Evolutionary conservation across 2,329 filamentous ascomycete species (phyloP), one percentile per base, ranked within the genome.

Genomic region (Leptosphaerulina australis): DNA sequence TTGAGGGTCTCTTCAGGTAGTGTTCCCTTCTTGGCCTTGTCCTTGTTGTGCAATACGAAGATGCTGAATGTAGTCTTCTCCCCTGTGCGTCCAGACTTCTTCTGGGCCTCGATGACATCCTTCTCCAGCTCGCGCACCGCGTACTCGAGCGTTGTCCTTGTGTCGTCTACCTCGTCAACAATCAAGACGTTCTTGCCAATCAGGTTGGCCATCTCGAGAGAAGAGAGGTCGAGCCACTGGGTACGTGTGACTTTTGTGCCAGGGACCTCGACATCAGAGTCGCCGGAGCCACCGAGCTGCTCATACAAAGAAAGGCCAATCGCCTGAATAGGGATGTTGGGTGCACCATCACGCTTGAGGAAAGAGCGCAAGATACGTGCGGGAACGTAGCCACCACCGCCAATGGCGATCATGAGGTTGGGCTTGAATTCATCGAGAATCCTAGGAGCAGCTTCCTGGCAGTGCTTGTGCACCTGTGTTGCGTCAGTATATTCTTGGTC

Each of bases 301-400:
- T 99, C 94, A 81, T 99, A 99, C 47, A 99, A 87, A 17, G 93
- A 97, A 59, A 99, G 88, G 38, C 94, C 94, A 74, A 99, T 99
- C 59, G 94, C 94, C 82, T 99, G 94, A 76, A 99, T 99, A 62
- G 94, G 93, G 69, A 99, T 99, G 80, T 99, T 99, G 76, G 91
- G 86, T 56, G 81, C 83, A 64, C 88, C 90, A 53, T 90, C 82
- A 72, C 86, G 84, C 82, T 96, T 97, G 74, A 99, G 88, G 82
- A 99, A 99, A 15, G 94, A 97, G 78, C 63, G 90, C 59, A 99
- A 84, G 74, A 99, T 99, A 66, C 94, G 90, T 35, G 94, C 94
- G 55, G 94, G 94, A 30, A 99, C 91, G 76, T 97, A 99, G 68
- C 94, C 94, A 67, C 94, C 94, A 60, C 94, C 94, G 66, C 94